phyloP scores from a whole-genome alignment of 2,329 filamentous ascomycete genomes.

The Pseudogymnoascus sp. region DNA sequence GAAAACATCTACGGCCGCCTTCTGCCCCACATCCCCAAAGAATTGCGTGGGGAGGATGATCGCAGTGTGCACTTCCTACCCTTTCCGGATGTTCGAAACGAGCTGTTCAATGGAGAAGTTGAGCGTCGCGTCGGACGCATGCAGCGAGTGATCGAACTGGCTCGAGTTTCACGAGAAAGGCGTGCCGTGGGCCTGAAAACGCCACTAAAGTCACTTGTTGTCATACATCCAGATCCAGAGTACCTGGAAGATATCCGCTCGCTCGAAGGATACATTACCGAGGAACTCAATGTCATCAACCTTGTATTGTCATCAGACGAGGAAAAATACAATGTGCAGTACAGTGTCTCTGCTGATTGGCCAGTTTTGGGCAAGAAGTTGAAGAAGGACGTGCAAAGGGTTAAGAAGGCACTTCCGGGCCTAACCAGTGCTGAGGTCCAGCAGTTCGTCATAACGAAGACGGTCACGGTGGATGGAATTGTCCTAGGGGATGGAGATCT shows the following conservation, averaged over 20 bases:
- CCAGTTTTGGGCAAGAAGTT: slow-evolving; percentile 92
- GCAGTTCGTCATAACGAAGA: slow-evolving; percentile 62
- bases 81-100: slow-evolving; percentile 81
- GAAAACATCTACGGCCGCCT: slow-evolving; percentile 89
- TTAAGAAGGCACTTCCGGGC: slow-evolving; percentile 79
- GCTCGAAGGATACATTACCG: slow-evolving; percentile 77
- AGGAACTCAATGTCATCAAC: slow-evolving; percentile 86
- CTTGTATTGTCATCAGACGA: slow-evolving; percentile 80
- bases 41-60: slow-evolving; percentile 60
- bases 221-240: slow-evolving; percentile 74
- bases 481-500: slow-evolving; percentile 74
- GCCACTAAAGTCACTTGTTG: slow-evolving; percentile 78
- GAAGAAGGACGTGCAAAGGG: slow-evolving; percentile 85
- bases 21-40: slow-evolving; percentile 69
- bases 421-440: slow-evolving; percentile 77
- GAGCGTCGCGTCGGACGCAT: slow-evolving; percentile 83
- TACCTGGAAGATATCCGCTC: slow-evolving; percentile 83
- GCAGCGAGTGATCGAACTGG: slow-evolving; percentile 93
- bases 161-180: slow-evolving; percentile 76
- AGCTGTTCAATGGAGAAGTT: slow-evolving; percentile 78
- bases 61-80: slow-evolving; percentile 87
- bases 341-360: slow-evolving; percentile 86
- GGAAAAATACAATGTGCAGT: slow-evolving; percentile 83
- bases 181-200: slow-evolving; percentile 81
- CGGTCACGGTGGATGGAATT: slow-evolving; percentile 79